phyloP scores from a whole-genome alignment of 2,329 filamentous ascomycete genomes.

The Chaetomiaceae sp. region DNA sequence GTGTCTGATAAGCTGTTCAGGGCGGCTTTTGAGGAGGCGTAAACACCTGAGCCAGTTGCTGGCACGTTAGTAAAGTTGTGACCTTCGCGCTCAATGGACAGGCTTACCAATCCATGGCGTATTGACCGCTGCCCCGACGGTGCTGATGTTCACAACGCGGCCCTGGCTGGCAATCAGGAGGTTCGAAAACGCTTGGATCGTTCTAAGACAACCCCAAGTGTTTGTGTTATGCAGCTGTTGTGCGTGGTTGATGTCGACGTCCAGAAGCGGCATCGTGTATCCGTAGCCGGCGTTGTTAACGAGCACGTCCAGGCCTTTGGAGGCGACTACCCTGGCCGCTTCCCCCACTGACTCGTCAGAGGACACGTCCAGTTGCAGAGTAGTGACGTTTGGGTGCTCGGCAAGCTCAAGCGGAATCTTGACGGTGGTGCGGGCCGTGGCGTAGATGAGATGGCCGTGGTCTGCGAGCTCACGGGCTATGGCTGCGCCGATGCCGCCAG shows the following conservation, averaged over 20 bases:
- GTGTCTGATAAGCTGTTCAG: slow-evolving; percentile 12
- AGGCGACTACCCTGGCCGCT: slow-evolving; percentile 17
- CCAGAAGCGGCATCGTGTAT: slow-evolving; percentile 30
- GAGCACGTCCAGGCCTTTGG: slow-evolving; percentile 21
- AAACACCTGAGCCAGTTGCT: background rate
- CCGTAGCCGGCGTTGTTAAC: slow-evolving; percentile 33
- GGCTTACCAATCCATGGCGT: slow-evolving; percentile 20
- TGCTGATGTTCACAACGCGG: slow-evolving; percentile 23
- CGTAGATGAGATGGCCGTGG: slow-evolving; percentile 33
- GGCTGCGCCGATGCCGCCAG: slow-evolving; percentile 34
- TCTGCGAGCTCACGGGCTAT: slow-evolving; percentile 31
- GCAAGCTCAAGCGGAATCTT: slow-evolving; percentile 27
- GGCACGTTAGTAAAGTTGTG: no score
- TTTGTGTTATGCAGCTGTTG: slow-evolving; percentile 37
- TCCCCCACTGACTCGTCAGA: slow-evolving; percentile 22
- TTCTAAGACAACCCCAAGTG: slow-evolving; percentile 32
- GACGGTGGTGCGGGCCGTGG: slow-evolving; percentile 30
- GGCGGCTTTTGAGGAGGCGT: slow-evolving; percentile 18
- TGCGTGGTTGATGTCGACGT: slow-evolving; percentile 30
- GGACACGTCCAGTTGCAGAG: slow-evolving; percentile 28
- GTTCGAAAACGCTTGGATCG: slow-evolving; percentile 33
- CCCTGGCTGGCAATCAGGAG: slow-evolving; percentile 27
- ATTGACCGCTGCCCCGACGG: slow-evolving; percentile 6
- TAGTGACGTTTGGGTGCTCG: slow-evolving; percentile 23
- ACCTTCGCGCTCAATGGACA: no score